A percentile compares a stretch with the other conserved stretches of the same genome.
phyloP scores from a whole-genome alignment of 2,329 filamentous ascomycete genomes.

The Orbilia quercus region DNA sequence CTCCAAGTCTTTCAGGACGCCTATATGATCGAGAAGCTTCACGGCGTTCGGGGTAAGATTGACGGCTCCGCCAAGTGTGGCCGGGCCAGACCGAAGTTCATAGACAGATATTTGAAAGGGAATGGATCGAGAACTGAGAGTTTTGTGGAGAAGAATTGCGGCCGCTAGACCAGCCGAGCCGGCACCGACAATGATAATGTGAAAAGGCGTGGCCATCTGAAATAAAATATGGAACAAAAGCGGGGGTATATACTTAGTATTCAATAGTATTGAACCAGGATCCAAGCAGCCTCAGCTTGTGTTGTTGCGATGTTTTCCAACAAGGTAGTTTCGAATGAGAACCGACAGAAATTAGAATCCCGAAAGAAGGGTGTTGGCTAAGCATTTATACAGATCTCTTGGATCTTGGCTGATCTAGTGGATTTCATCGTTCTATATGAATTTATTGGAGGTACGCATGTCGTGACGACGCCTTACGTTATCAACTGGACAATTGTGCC shows the following conservation, averaged over 20 bases:
- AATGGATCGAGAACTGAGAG: conserved; percentile 61
- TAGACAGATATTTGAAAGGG: conserved; percentile 65
- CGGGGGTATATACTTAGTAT: too few relatives aligned
- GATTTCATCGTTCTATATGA: neutral
- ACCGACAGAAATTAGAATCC: neutral
- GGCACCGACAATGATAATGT: conserved; percentile 36
- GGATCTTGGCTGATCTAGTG: neutral
- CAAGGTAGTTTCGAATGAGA: neutral
- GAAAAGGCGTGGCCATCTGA: conserved; percentile 24
- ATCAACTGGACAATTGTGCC: conserved; percentile 6
- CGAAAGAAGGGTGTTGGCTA: neutral
- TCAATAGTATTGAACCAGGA: too few relatives aligned
- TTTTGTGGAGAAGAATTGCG: conserved; percentile 66
- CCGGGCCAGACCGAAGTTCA: conserved; percentile 66
- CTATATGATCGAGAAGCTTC: conserved; percentile 65
- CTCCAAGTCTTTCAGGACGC: conserved; percentile 64
- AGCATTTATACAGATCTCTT: conserved; percentile 16
- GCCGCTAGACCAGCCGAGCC: conserved; percentile 57
- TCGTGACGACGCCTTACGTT: conserved; percentile 48
- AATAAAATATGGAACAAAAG: neutral
- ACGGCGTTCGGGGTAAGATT: conserved; percentile 66
- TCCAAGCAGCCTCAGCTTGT: too few relatives aligned
- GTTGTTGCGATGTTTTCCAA: conserved; percentile 43
- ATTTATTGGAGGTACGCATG: neutral
- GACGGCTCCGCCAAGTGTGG: conserved; percentile 66